Percentiles rank a stretch among this genome's conserved stretches.
Evolutionary conservation across 768 basidiomycete genomes (phyloP).

Genomic region (Tylopilus cervinicoccineus): DNA sequence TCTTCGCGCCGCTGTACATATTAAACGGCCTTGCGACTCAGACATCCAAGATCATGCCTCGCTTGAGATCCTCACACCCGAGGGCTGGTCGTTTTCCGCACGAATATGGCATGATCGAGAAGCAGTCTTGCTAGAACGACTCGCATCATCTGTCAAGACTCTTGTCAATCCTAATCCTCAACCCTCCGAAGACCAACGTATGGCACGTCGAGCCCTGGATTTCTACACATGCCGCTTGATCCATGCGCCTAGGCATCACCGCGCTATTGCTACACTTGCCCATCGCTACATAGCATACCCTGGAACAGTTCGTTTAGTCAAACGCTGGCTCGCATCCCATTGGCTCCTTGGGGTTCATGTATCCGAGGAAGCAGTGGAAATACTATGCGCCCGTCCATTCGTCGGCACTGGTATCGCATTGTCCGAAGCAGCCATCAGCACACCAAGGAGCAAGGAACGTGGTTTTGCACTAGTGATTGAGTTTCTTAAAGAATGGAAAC

Average conservation of each 20-base stretch:
- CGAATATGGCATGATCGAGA: conserved; percentile 89
- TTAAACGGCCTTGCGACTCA: conserved; percentile 47
- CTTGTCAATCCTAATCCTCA: background rate
- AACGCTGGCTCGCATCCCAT: conserved; percentile 91
- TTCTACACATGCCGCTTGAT: conserved; percentile 70
- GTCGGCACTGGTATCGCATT: conserved; percentile 40
- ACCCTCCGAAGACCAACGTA: conserved; percentile 42
- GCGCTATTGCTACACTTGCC: conserved; percentile 71
- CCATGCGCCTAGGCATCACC: conserved; percentile 80
- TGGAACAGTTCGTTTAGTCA: conserved; percentile 81
- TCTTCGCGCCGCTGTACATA: conserved; percentile 54
- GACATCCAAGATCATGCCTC: conserved; percentile 64
- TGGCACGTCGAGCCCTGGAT: conserved; percentile 54
- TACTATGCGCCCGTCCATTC: conserved; percentile 80
- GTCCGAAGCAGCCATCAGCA: conserved; percentile 38
- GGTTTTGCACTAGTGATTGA: conserved; percentile 74
- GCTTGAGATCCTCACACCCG: conserved; percentile 73
- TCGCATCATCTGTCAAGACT: conserved; percentile 44
- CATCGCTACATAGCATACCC: conserved; percentile 80
- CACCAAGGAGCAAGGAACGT: conserved; percentile 73
- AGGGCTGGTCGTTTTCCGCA: conserved; percentile 85
- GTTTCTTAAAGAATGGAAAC: conserved; percentile 79
- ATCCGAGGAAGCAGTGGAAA: conserved; percentile 74
- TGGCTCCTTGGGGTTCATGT: conserved; percentile 78
- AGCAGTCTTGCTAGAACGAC: conserved; percentile 67